Evolutionary conservation across 163 green algal genomes (phyloP), one percentile per base, ranked within the genome.

Genomic region (Chlamydomonas reinhardtii): DNA sequence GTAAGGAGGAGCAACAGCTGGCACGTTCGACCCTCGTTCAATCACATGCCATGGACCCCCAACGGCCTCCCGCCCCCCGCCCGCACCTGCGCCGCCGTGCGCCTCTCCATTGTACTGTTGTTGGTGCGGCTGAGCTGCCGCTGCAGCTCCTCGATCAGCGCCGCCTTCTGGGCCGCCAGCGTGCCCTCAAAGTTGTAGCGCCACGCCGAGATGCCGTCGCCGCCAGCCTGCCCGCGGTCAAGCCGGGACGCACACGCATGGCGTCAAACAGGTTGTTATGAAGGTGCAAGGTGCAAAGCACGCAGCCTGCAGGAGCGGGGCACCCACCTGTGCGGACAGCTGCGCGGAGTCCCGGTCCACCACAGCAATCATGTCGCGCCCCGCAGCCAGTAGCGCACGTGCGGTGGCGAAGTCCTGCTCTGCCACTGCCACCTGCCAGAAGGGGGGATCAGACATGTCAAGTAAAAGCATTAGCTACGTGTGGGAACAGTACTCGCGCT

Each of bases 351-450:
- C 82, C 4, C 82, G 62, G 37, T 87, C 82, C 15, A 82, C 72
- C 25, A 87, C 72, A 2, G 82, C 82, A 12, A 87, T 68, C 37
- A 87, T 59, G 37, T 87, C 82, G 2, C 72, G 59, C 5, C 82
- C 82, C 8, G 82, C 82, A 25, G 24, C 35, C 35, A 87, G 61
- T 15, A 87, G 82, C 61, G 22, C 61, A 5, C 82, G 64, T 0
- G 82, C 82, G 9, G 56, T 52, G 27, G 61, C 5, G 34, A 71
- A 78, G 61, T 87, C 82, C 20, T 75, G 82, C 72, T 87, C 82
- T 4, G 59, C 61, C 54, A 87, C 82, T 9, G 82, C 82, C 27
- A 87, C 82, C 82, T 87, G 82, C n/a, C n/a, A n/a, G 62, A 31
- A 64, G 56, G 19, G 56, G 8, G 56, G 12, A 65, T 9, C 56